Evolutionary conservation across 352 stramenopile genomes (phyloP), one percentile per base, ranked within the genome.

Genomic region (Plasmopara muralis): DNA sequence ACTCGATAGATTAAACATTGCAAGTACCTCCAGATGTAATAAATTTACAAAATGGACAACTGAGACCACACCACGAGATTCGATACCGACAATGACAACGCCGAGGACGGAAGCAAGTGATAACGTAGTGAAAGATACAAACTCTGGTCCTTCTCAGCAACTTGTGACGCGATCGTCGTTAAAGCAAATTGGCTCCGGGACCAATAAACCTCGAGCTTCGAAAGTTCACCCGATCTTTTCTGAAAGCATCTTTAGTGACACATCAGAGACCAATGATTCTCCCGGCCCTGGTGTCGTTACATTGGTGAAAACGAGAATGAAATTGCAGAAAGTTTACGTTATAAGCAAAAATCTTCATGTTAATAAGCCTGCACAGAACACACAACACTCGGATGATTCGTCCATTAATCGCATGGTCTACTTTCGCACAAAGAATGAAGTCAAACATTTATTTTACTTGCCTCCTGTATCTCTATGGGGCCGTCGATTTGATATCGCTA

Each of bases 401-500:
- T 52, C 56, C 6, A 51, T 57, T 40, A 43, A 72, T 53, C 64
- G 60, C 30, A 66, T 72, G 55, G 69, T 69, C 10, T 72, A 64
- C 56, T 62, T 69, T 46, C 64, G 64, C 41, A 80, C 73, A 2
- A 68, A 83, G 47, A 60, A 60, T 5, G 61, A 64, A 16, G 37
- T 84, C 10, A 47, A 31, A 0, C 63, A 77, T 0, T 60, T 85
- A 15, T 85, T 86, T 41, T 60, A 53, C 6, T 62, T 70, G 39
- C 60, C 64, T 14, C 43, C 58, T 0, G 70, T 74, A 20, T 77
- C 72, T 1, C 15, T 64, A 10, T 72, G 66, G 49, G 52, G 57
- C 0, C 64, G 62, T 37, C 53, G 74, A 5, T 57, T 81, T 5
- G 63, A 85, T 18, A 57, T 62, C 9, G n/a, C 68, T 3, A 62